Conservation (phyloP, 768 basidiomycete species). For the Cystobasidium tubakii region DNA sequence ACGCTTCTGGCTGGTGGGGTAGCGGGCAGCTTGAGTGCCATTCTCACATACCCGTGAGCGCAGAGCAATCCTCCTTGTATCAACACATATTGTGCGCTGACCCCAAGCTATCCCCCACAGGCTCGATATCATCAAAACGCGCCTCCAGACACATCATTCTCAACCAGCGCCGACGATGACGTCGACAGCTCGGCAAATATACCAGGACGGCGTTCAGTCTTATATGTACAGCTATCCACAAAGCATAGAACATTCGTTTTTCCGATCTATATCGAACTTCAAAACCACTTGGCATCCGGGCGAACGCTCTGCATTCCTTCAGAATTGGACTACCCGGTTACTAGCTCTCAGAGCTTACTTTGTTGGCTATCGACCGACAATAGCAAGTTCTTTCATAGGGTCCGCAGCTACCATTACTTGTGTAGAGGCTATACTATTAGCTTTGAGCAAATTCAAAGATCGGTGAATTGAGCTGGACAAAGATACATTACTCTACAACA, state of each 20-base stretch:
- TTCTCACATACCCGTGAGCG: constrained; percentile 29
- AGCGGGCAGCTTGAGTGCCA: constrained; percentile 28
- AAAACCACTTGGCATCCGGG: constrained; percentile 32
- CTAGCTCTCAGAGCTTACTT: constrained; percentile 21
- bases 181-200: constrained; percentile 11
- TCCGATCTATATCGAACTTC: not conserved
- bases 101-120: not conserved
- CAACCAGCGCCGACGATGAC: constrained; percentile 31
- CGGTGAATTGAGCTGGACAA: too few species aligned
- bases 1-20: constrained; percentile 20
- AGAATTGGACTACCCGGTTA: constrained; percentile 23
- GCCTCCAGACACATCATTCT: constrained; percentile 19
- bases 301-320: constrained; percentile 14
- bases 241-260: constrained; percentile 20
- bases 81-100: not conserved
- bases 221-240: constrained; percentile 31
- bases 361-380: constrained; percentile 30
- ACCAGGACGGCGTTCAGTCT: constrained; percentile 1
- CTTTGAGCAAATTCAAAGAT: constrained; percentile 12
- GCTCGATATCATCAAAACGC: constrained; percentile 35
- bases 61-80: not conserved
- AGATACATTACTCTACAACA: too few species aligned
- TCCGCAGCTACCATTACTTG: constrained; percentile 28
- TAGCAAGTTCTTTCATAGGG: constrained; percentile 36
- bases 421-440: constrained; percentile 20